Conservation (phyloP, 2,329 filamentous ascomycete species). For the Pyrenochaeta sp. region DNA sequence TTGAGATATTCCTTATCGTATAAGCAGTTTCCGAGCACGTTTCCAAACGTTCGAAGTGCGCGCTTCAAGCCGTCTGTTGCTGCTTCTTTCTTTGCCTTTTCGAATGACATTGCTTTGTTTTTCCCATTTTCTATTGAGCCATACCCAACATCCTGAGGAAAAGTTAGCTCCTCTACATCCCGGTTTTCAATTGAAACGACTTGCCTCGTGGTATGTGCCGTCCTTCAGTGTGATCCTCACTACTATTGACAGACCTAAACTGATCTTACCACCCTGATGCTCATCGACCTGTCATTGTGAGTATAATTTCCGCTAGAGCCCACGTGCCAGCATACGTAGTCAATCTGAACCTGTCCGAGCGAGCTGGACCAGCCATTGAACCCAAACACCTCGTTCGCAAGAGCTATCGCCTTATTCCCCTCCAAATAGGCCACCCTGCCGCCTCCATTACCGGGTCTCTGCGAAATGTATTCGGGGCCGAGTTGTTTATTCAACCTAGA, state of each 20-base stretch:
- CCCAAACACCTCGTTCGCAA: constrained; percentile 94
- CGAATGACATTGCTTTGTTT: constrained; percentile 92
- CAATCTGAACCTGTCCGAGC: constrained; percentile 93
- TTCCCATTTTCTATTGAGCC: constrained; percentile 96
- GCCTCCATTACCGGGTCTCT: constrained; percentile 81
- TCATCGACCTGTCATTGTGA: constrained; percentile 71
- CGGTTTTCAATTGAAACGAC: neutral
- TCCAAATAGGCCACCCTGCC: constrained; percentile 91
- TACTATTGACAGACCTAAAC: constrained; percentile 86
- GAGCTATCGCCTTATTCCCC: constrained; percentile 95
- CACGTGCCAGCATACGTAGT: constrained; percentile 69
- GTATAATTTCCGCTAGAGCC: neutral
- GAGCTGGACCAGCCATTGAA: constrained; percentile 98
- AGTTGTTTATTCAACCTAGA: constrained; percentile 89
- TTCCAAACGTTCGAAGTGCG: constrained; percentile 89
- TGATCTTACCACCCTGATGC: constrained; percentile 79
- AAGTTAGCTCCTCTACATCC: constrained; percentile 9
- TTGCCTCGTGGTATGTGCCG: constrained; percentile 89
- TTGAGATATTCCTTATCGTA: constrained; percentile 95
- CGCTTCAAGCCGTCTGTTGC: constrained; percentile 94
- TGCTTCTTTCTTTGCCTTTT: constrained; percentile 98
- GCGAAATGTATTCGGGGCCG: constrained; percentile 93
- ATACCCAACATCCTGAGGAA: constrained; percentile 82
- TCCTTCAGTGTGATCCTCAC: constrained; percentile 89
- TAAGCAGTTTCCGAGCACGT: constrained; percentile 96